Evolutionary conservation across 2,329 filamentous ascomycete species (phyloP).

Genomic region (Sporothrix schenckii): DNA sequence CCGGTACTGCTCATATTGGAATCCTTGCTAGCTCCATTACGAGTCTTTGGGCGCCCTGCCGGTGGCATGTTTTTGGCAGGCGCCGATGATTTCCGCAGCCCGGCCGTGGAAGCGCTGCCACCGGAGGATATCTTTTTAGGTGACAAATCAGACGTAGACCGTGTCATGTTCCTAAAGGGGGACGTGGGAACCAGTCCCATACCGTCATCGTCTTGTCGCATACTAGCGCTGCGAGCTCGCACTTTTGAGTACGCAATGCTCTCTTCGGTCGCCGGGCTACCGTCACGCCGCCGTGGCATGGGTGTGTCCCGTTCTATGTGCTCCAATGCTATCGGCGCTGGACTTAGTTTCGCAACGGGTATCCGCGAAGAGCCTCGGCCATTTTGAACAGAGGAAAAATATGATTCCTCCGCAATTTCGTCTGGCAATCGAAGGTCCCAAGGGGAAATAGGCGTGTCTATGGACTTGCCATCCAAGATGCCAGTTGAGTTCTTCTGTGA

Average conservation of each 20-base stretch:
- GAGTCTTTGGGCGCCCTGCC: slow-evolving; percentile 62
- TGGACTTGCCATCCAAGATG: slow-evolving; percentile 44
- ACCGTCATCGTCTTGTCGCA: slow-evolving; percentile 40
- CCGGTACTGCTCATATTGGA: slow-evolving; percentile 51
- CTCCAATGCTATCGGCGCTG: slow-evolving; percentile 71
- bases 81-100: slow-evolving; percentile 50
- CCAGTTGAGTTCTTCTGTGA: slow-evolving; percentile 54
- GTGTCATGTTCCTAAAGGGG: slow-evolving; percentile 34
- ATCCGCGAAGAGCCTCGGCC: slow-evolving; percentile 76
- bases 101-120: not conserved
- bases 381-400: slow-evolving; percentile 55
- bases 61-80: slow-evolving; percentile 45
- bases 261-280: slow-evolving; percentile 57
- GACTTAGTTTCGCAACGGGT: slow-evolving; percentile 79
- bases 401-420: slow-evolving; percentile 69
- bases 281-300: slow-evolving; percentile 63
- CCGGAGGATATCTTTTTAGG: slow-evolving; percentile 54
- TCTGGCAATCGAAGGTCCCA: slow-evolving; percentile 79
- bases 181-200: not conserved
- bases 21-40: slow-evolving; percentile 58
- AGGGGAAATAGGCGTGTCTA: slow-evolving; percentile 50
- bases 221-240: slow-evolving; percentile 71
- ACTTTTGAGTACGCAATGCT: slow-evolving; percentile 62
- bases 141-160: slow-evolving; percentile 54
- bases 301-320: slow-evolving; percentile 75